These are phyloP conservation scores for Fistulina hepatica DNA, from an alignment of 1,284 basidiomycete species.

Conservation along the genomic window DNA sequence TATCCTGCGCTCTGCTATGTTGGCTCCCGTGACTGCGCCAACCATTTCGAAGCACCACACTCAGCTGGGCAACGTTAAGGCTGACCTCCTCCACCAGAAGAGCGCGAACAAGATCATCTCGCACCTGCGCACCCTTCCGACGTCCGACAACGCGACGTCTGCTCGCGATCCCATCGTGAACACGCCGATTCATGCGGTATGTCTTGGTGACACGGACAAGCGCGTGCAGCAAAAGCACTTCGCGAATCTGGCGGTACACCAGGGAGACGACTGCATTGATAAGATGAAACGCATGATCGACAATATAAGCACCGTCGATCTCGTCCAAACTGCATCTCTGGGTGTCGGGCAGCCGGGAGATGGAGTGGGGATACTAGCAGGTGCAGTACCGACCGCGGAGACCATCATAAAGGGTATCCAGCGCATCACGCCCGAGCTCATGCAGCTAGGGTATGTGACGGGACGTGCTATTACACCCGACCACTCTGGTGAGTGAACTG, in stretches of 20 bases:
- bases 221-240: conserved; percentile 51
- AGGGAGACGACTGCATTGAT: conserved; percentile 23
- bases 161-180: conserved; percentile 16
- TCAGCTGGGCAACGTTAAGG: conserved; percentile 57
- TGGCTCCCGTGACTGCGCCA: conserved; percentile 37
- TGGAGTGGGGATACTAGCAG: conserved; percentile 48
- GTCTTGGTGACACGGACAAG: conserved; percentile 47
- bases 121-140: conserved; percentile 46
- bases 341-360: conserved; percentile 41
- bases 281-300: conserved; percentile 38
- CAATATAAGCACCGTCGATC: conserved; percentile 47
- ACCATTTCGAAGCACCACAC: conserved; percentile 30
- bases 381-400: conserved; percentile 62
- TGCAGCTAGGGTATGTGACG: conserved; percentile 68
- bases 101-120: conserved; percentile 59
- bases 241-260: conserved; percentile 27
- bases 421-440: conserved; percentile 62
- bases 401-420: conserved; percentile 56
- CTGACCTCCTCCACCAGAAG: conserved; percentile 53
- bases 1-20: conserved; percentile 53
- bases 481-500: conserved; percentile 40
- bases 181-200: conserved; percentile 66
- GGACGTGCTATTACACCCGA: conserved; percentile 56
- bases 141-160: conserved; percentile 24
- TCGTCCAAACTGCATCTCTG: conserved; percentile 42